Conservation (phyloP, 108 stramenopile species). For the Nitzschia palea region DNA sequence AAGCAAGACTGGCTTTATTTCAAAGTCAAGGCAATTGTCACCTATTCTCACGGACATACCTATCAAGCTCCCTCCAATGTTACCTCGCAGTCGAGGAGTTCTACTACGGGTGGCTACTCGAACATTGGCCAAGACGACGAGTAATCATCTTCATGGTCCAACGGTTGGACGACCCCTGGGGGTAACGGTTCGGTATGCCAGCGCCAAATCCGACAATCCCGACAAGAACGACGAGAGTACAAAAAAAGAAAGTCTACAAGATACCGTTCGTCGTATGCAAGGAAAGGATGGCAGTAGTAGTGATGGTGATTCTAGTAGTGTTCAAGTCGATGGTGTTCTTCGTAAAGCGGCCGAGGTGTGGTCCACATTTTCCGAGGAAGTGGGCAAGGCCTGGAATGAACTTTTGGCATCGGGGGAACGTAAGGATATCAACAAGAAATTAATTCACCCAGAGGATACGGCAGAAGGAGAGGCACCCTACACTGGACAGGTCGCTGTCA, state of each 20-base stretch:
- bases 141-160: no score
- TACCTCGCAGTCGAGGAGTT: no score
- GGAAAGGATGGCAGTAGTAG: constrained; percentile 3
- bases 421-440: constrained; percentile 82
- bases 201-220: background rate
- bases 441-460: constrained; percentile 57
- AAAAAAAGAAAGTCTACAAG: constrained; percentile 26
- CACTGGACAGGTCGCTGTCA: constrained; percentile 77
- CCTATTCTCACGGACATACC: no score
- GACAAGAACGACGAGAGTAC: background rate
- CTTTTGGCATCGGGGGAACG: constrained; percentile 69
- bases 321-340: constrained; percentile 18
- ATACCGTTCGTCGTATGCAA: constrained; percentile 35
- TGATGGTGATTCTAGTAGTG: constrained; percentile 1
- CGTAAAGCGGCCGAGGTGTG: constrained; percentile 23
- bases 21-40: no score
- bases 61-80: no score
- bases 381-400: constrained; percentile 80
- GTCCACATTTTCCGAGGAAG: constrained; percentile 46
- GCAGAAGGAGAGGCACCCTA: constrained; percentile 70
- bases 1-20: no score
- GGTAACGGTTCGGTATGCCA: background rate
- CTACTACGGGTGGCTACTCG: no score
- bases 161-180: no score
- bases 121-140: no score